Percentiles rank a stretch among this genome's conserved stretches.
Conservation (phyloP, 2,329 filamentous ascomycete genomes). For the Scopulariopsis brevicaulis region DNA sequence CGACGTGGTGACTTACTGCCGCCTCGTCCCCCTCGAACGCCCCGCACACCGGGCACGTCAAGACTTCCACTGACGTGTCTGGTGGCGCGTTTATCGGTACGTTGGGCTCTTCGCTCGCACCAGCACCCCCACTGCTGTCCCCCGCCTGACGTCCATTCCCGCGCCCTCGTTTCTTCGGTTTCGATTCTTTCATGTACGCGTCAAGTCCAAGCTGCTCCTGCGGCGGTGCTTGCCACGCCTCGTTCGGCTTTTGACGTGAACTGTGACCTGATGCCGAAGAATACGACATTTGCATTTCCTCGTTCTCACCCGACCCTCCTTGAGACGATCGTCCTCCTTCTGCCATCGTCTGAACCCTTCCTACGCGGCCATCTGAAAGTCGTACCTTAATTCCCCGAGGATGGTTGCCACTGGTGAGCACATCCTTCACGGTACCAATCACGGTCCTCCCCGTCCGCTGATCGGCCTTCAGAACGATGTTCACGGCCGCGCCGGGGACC, state of each 20-base stretch:
- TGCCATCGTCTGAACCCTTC: slow-evolving; percentile 56
- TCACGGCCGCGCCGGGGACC: slow-evolving; percentile 50
- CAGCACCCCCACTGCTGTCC: slow-evolving; percentile 3
- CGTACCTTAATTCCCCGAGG: slow-evolving; percentile 72
- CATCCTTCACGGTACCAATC: slow-evolving; percentile 50
- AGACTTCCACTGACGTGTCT: slow-evolving; percentile 1
- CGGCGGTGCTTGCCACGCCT: slow-evolving; percentile 24
- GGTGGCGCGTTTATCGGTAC: not conserved
- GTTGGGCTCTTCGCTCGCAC: not conserved
- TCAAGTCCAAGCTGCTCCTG: slow-evolving; percentile 32
- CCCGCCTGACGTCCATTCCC: slow-evolving; percentile 7
- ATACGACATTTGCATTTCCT: not conserved
- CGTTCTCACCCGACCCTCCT: slow-evolving; percentile 12
- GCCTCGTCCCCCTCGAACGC: slow-evolving; percentile 56
- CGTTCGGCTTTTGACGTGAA: slow-evolving; percentile 18
- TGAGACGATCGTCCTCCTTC: slow-evolving; percentile 3
- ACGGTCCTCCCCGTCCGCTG: slow-evolving; percentile 65
- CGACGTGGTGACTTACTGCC: slow-evolving; percentile 58
- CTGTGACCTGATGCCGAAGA: slow-evolving; percentile 18
- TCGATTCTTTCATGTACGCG: slow-evolving; percentile 33
- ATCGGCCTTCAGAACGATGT: slow-evolving; percentile 65
- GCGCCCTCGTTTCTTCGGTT: slow-evolving; percentile 11
- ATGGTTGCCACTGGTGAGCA: slow-evolving; percentile 64
- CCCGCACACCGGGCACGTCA: slow-evolving; percentile 53
- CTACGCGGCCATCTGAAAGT: slow-evolving; percentile 58